These are phyloP conservation scores for Oenanthe javanica DNA, from an alignment of 140 eudicot genomes.

Conservation along the genomic window DNA sequence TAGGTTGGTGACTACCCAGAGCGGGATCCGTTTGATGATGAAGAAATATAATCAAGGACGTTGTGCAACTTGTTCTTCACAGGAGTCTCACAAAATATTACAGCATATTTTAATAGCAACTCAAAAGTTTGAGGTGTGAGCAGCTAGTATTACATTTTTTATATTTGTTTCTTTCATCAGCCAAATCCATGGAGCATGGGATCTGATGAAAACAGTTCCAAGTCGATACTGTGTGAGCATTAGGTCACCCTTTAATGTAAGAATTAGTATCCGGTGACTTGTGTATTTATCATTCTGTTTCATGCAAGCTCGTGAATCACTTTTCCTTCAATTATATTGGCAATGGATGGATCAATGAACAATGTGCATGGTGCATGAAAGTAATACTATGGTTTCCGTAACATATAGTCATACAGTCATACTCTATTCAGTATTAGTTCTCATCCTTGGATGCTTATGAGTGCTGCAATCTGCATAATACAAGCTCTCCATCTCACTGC, in stretches of 20 bases:
- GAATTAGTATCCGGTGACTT: neutral
- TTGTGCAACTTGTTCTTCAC: neutral
- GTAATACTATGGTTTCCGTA: neutral
- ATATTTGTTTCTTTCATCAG: neutral
- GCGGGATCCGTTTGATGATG: slow-evolving; percentile 82
- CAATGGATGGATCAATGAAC: neutral
- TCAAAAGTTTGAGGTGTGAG: neutral
- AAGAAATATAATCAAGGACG: slow-evolving; percentile 45
- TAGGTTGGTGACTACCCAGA: slow-evolving; percentile 91
- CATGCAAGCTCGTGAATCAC: neutral
- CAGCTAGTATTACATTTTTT: neutral
- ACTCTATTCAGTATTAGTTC: neutral
- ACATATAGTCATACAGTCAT: too few relatives aligned
- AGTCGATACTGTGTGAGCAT: neutral
- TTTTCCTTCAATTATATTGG: neutral
- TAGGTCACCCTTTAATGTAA: neutral
- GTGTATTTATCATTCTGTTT: neutral
- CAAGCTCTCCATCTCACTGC: too few relatives aligned
- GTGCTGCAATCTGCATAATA: too few relatives aligned
- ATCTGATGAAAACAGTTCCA: neutral
- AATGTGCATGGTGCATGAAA: neutral
- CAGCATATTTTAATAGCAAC: neutral
- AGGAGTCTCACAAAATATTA: neutral
- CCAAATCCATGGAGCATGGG: neutral
- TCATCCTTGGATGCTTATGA: too few relatives aligned